Conservation (phyloP, 2,329 filamentous ascomycete genomes). For the Arthrobotrys pseudoclavata region DNA sequence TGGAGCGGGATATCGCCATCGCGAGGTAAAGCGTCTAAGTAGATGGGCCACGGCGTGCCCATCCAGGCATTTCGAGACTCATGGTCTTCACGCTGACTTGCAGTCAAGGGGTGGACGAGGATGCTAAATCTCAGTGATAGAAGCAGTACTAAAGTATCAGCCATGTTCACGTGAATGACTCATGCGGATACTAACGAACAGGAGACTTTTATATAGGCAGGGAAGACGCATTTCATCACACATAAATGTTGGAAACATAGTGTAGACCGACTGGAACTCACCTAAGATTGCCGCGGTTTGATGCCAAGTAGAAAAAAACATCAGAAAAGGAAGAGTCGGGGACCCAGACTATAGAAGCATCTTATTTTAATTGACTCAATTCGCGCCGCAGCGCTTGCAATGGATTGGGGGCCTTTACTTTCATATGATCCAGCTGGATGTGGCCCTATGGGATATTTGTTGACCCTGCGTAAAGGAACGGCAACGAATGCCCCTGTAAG, state of each 20-base stretch:
- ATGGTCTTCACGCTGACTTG: slow-evolving; percentile 64
- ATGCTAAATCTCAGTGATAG: slow-evolving; percentile 63
- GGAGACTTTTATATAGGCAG: background rate
- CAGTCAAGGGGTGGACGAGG: slow-evolving; percentile 65
- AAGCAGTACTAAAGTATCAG: slow-evolving; percentile 27
- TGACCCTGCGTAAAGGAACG: slow-evolving; percentile 65
- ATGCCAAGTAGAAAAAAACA: slow-evolving; percentile 65
- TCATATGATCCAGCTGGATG: slow-evolving; percentile 66
- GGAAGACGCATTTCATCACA: background rate
- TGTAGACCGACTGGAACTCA: background rate
- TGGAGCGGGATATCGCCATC: slow-evolving; percentile 64
- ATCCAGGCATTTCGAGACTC: slow-evolving; percentile 65
- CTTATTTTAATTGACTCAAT: background rate
- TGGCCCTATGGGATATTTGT: slow-evolving; percentile 65
- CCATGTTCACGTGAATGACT: background rate
- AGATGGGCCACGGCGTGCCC: slow-evolving; percentile 65
- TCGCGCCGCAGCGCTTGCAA: background rate
- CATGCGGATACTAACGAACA: background rate
- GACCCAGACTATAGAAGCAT: slow-evolving; percentile 62
- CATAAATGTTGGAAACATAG: too few relatives aligned
- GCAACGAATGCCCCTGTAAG: slow-evolving; percentile 65
- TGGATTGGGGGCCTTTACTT: slow-evolving; percentile 61
- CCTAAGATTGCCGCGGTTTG: slow-evolving; percentile 64
- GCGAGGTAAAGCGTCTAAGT: slow-evolving; percentile 64
- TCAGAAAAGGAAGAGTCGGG: slow-evolving; percentile 66